Evolutionary conservation across 768 basidiomycete species (phyloP), one percentile per base, ranked within the genome.

Genomic region (Epithele typhae): DNA sequence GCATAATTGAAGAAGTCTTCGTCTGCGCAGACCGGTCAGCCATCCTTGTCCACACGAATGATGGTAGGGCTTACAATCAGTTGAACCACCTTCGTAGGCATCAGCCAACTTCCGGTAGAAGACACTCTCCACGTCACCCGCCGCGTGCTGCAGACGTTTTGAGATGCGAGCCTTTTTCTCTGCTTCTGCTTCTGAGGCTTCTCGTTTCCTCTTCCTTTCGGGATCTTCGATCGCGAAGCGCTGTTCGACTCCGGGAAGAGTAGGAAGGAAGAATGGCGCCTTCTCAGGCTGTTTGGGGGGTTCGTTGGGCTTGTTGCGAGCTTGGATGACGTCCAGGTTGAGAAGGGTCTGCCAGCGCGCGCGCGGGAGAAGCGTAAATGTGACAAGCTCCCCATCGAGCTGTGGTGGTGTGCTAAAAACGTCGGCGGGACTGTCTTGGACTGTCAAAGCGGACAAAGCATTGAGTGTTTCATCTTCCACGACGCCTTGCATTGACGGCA

Each of bases 191-290:
- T 60, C 35, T 17, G 35, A 8, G 17, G 8, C 35, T 17, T 36
- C 35, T 8, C 27, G 27, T 14, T 14, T 7, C 14, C 27, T 30
- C 27, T 30, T 30, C 14, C 43, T 65, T 72, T 64, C 66, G 73
- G 56, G 61, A 30, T 7, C 8, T 17, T 64, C 67, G 5, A 84
- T 62, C 12, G 80, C 87, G 63, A 97, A 95, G 15, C 90, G 78
- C 15, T 81, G 75, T 47, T 94, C 91, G 10, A 92, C 78, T 10
- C 93, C 95, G 4, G 88, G 85, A 10, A 97, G 67, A 1, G 93
- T 92, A 18, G 95, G 96, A 14, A 99, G 71, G 74, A 98, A 99
- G 74, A 99, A 99, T 0, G 96, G 96, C 1, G 93, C 95, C 49
- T 91, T 79, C 67, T 97, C 95, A 11, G 92, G 91, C 21, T 85